Base-by-base conservation (phyloP, 345 rosid species). In the Jatropha curcas region DNA sequence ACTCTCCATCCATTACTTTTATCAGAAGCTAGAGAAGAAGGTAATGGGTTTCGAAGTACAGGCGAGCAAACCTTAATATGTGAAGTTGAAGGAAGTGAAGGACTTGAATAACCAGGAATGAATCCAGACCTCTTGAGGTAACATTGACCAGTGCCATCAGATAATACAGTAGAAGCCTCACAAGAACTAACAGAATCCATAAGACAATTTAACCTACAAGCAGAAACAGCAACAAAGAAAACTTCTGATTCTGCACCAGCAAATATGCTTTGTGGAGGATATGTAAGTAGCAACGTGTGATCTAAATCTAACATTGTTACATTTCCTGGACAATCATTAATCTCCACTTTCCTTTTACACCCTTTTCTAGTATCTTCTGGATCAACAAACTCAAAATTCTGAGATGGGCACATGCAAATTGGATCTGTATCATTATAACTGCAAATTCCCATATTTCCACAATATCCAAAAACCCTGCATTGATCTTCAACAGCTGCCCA, bases 401-500 rank as follows among this genome's bases (percentile, higher is more conserved):
- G 72, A 8, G 90, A 86, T 0, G 97, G 97, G 57, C 94, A 91
- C 6, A 77, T 82, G 22, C 97, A 89, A 72, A 71, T 27, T 0
- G 97, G 87, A 30, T 61, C 50, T 0, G 78, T 48, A 64, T 79
- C 86, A 6, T 72, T 76, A 51, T 91, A 87, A 43, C 87, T 85
- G 71, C 92, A 91, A 53, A 89, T 80, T 68, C 92, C 94, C 77
- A 84, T 65, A 68, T 82, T 74, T 6, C 93, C 97, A 80, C 97
- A 89, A 67, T 71, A 89, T 1, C 91, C 92, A 74, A 68, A 89
- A 43, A 89, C 88, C 53, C 74, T 74, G 76, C 97, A 89, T 61
- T 86, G 93, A 79, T 89, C 93, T 43, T 43, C 27, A 61, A 89
- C 80, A 28, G 92, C 93, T 0, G 91, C 81, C 93, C 92, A 87